Evolutionary conservation across 2,329 filamentous ascomycete genomes (phyloP).

Genomic region (Onygenales sp.): DNA sequence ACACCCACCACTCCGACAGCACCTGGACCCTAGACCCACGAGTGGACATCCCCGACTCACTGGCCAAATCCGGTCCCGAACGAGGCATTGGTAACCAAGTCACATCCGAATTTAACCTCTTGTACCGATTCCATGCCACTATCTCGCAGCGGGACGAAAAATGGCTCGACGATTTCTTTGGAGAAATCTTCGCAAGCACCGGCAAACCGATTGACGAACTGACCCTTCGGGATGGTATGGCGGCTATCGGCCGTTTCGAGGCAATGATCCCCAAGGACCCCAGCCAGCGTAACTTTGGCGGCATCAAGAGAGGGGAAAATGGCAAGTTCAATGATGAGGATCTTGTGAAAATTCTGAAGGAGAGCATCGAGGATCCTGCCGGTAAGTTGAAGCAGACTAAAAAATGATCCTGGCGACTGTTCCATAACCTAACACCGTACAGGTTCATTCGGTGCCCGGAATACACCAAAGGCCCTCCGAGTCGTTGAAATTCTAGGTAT

Average conservation of each 20-base stretch:
- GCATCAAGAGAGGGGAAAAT: slow-evolving; percentile 48
- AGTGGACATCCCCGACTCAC: slow-evolving; percentile 16
- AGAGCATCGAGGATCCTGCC: slow-evolving; percentile 58
- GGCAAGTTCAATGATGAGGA: slow-evolving; percentile 60
- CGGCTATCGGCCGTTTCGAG: slow-evolving; percentile 49
- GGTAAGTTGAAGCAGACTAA: slow-evolving; percentile 18
- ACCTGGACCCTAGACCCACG: slow-evolving; percentile 36
- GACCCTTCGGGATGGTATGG: slow-evolving; percentile 21
- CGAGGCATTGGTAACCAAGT: slow-evolving; percentile 42
- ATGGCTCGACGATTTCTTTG: slow-evolving; percentile 59
- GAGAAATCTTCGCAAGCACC: slow-evolving; percentile 11
- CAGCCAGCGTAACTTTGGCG: slow-evolving; percentile 50
- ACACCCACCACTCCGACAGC: slow-evolving; percentile 29
- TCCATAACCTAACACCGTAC: not conserved
- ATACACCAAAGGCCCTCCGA: slow-evolving; percentile 62
- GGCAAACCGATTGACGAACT: slow-evolving; percentile 11
- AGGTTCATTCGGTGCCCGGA: slow-evolving; percentile 58
- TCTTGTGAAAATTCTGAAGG: slow-evolving; percentile 53
- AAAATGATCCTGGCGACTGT: slow-evolving; percentile 2
- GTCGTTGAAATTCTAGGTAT: slow-evolving; percentile 72
- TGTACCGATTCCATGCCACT: slow-evolving; percentile 52
- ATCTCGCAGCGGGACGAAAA: slow-evolving; percentile 58
- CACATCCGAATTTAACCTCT: slow-evolving; percentile 43
- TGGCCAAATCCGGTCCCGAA: slow-evolving; percentile 20
- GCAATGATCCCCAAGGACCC: slow-evolving; percentile 50